A percentile compares a stretch with the other conserved stretches of the same genome.
These are phyloP conservation scores for Pelargonium australe DNA, from an alignment of 441 rosid species.

Conservation along the genomic window DNA sequence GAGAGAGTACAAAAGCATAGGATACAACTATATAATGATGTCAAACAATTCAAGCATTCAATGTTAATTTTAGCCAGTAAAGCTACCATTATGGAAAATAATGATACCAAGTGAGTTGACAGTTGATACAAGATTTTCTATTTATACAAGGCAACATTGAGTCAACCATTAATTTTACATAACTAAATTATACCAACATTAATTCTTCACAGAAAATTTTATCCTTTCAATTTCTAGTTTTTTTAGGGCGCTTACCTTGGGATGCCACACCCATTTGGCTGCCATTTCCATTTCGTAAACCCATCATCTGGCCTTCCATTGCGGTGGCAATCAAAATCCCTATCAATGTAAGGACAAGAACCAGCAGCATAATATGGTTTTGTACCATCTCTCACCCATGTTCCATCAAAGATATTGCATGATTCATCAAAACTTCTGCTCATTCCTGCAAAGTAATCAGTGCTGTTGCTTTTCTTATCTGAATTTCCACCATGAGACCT, in stretches of 20 bases:
- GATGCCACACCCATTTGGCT: constrained; percentile 49
- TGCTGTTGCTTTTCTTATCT: constrained; percentile 5
- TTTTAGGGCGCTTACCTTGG: constrained; percentile 35
- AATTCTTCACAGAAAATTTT: background rate
- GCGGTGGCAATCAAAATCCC: constrained; percentile 49
- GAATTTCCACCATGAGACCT: constrained; percentile 12
- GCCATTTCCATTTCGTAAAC: constrained; percentile 56
- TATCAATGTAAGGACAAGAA: constrained; percentile 56
- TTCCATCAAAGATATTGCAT: constrained; percentile 57
- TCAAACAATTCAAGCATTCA: background rate
- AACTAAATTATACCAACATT: background rate
- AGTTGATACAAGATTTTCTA: background rate
- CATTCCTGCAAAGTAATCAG: constrained; percentile 6
- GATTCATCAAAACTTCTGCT: constrained; percentile 19
- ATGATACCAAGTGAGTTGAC: background rate
- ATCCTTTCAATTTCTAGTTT: background rate
- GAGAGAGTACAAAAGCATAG: no score
- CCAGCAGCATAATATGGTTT: constrained; percentile 50
- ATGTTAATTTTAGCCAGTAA: background rate
- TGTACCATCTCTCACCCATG: constrained; percentile 47
- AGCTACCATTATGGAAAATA: background rate
- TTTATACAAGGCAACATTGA: no score
- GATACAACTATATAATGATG: background rate
- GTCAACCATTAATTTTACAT: background rate
- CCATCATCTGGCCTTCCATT: constrained; percentile 54